A percentile compares a stretch with the other conserved stretches of the same genome.
These are phyloP conservation scores for Botryotinia narcissicola DNA, from an alignment of 2,329 filamentous ascomycete genomes.

Conservation along the genomic window DNA sequence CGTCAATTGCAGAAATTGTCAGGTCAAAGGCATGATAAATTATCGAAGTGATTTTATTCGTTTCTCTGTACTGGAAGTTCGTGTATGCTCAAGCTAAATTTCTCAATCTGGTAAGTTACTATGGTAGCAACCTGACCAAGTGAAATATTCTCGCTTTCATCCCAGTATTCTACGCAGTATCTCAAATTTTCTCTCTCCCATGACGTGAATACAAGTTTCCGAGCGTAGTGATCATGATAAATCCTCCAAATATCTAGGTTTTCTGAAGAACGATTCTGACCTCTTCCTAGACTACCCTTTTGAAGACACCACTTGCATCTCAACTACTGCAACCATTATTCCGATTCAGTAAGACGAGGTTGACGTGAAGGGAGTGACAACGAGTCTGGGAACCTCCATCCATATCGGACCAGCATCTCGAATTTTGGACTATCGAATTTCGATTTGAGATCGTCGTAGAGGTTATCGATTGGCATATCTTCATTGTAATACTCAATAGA, in stretches of 20 bases:
- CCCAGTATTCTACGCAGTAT: not conserved
- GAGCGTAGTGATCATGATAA: not conserved
- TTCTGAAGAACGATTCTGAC: not conserved
- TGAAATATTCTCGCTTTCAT: not conserved
- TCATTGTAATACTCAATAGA: not conserved
- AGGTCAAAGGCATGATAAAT: not conserved
- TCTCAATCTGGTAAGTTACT: not conserved
- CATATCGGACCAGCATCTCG: not conserved
- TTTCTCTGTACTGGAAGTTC: not conserved
- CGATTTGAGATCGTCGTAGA: not conserved
- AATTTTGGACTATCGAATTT: not conserved
- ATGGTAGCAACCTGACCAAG: not conserved
- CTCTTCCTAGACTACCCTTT: not conserved
- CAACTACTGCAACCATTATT: not conserved
- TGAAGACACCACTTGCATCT: not conserved
- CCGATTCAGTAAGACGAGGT: not conserved
- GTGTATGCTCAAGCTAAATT: not conserved
- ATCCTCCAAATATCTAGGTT: not conserved
- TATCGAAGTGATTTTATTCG: accelerated
- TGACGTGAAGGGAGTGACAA: not conserved
- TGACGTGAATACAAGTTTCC: not conserved
- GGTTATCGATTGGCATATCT: accelerated
- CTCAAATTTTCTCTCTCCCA: not conserved
- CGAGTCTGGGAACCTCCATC: not conserved
- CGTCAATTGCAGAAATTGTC: not conserved